These are phyloP conservation scores for Calonectria pseudoturangicola DNA, from an alignment of 2,329 filamentous ascomycete species.

Conservation along the genomic window DNA sequence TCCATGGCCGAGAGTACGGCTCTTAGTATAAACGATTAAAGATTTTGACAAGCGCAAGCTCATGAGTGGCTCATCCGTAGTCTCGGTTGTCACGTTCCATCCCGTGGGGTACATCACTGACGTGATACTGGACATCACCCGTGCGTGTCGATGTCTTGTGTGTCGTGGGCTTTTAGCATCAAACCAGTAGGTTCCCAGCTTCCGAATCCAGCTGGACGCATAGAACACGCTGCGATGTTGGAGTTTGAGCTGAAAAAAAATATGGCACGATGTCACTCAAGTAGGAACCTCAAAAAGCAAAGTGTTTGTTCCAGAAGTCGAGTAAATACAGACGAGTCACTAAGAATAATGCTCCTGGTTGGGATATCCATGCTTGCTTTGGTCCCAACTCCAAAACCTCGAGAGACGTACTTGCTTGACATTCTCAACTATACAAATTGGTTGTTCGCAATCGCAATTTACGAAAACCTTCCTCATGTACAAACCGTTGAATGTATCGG, in stretches of 20 bases:
- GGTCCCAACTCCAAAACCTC: conserved; percentile 4
- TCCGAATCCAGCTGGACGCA: not conserved
- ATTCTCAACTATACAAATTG: no score
- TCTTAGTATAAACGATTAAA: conserved; percentile 7
- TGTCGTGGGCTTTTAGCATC: not conserved
- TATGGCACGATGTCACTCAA: conserved; percentile 4
- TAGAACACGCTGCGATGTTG: not conserved
- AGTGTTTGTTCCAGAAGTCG: not conserved
- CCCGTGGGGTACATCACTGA: conserved; percentile 20
- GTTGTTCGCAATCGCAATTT: not conserved
- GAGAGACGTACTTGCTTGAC: no score
- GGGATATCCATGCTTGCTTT: conserved; percentile 26
- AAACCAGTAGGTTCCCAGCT: not conserved
- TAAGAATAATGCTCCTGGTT: not conserved
- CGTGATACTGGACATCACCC: not conserved
- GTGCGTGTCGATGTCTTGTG: not conserved
- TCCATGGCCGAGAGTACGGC: conserved; percentile 1
- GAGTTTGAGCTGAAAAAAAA: not conserved
- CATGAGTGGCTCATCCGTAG: not conserved
- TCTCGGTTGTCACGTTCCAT: not conserved
- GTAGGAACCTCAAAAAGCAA: conserved; percentile 14
- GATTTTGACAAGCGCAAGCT: not conserved
- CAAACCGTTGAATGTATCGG: not conserved
- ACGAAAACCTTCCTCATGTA: not conserved
- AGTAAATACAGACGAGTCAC: not conserved